Conservation (phyloP, 2,329 filamentous ascomycete genomes). For the Talaromyces sp. region DNA sequence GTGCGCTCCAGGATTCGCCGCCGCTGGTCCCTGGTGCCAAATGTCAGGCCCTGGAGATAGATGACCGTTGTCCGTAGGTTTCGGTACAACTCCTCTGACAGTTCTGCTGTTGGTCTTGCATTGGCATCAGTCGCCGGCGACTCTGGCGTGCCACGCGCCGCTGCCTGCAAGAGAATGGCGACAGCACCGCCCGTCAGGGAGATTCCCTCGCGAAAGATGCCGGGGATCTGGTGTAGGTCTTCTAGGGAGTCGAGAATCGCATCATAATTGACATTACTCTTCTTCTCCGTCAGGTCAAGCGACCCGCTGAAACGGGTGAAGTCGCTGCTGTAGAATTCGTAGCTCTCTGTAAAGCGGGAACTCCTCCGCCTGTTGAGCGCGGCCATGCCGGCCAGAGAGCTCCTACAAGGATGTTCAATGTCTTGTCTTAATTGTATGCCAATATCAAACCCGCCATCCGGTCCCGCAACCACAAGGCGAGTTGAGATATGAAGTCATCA, state of each 20-base stretch:
- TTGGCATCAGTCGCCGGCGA: conserved; percentile 11
- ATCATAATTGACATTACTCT: neutral
- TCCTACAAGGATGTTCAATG: neutral
- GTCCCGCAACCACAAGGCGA: neutral
- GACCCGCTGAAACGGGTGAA: conserved; percentile 7
- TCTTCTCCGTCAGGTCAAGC: conserved; percentile 4
- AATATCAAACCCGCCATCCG: neutral
- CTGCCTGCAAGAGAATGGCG: conserved; percentile 30
- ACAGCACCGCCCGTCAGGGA: conserved; percentile 30
- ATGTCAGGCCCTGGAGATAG: conserved; percentile 31
- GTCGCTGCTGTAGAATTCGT: conserved; percentile 10
- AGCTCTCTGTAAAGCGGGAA: conserved; percentile 11
- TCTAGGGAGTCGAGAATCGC: conserved; percentile 25
- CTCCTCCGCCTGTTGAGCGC: conserved; percentile 2
- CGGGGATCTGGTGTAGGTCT: conserved; percentile 28
- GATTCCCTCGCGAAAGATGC: conserved; percentile 32
- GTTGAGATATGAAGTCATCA: neutral
- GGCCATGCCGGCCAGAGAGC: neutral
- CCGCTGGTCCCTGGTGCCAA: conserved; percentile 26
- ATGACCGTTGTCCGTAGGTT: conserved; percentile 25
- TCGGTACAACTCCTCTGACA: conserved; percentile 24
- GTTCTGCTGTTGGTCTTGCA: conserved; percentile 1
- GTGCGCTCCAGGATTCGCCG: conserved; percentile 23
- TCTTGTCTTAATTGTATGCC: neutral
- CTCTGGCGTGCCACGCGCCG: conserved; percentile 22